These are phyloP conservation scores for Mycena sanguinolenta DNA, from an alignment of 768 basidiomycete species.

Conservation along the genomic window DNA sequence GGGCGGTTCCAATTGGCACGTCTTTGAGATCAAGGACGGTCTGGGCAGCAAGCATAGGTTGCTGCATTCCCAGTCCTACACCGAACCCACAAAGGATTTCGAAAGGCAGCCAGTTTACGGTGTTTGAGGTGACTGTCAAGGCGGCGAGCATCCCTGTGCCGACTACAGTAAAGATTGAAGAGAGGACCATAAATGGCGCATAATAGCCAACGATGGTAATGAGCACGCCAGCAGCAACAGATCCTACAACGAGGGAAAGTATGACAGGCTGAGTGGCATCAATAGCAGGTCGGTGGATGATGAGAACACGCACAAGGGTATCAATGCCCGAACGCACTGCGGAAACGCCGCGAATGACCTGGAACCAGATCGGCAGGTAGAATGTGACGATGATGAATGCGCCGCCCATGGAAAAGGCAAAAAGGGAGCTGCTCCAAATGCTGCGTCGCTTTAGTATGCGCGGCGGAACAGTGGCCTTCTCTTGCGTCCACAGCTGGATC, in stretches of 20 bases:
- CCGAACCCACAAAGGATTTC: conserved; percentile 48
- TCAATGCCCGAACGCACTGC: conserved; percentile 52
- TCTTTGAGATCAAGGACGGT: conserved; percentile 31
- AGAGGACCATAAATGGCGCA: conserved; percentile 41
- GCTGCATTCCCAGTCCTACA: conserved; percentile 42
- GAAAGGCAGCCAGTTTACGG: conserved; percentile 37
- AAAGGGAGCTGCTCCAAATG: conserved; percentile 23
- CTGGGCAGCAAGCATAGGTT: conserved; percentile 38
- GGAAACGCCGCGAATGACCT: conserved; percentile 53
- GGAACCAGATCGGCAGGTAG: conserved; percentile 42
- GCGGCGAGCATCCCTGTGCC: conserved; percentile 53
- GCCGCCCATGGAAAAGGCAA: conserved; percentile 14
- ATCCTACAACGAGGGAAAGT: conserved; percentile 53
- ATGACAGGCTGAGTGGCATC: too few species aligned
- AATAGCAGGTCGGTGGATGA: too few species aligned
- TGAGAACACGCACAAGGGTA: too few species aligned
- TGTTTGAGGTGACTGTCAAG: conserved; percentile 39
- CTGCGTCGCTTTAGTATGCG: conserved; percentile 28
- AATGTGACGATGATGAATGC: conserved; percentile 27
- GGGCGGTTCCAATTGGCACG: conserved; percentile 29
- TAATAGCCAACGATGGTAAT: conserved; percentile 54
- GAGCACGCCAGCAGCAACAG: conserved; percentile 53
- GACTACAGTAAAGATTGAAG: conserved; percentile 48
- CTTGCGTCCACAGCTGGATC: conserved; percentile 27
- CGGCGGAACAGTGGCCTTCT: conserved; percentile 31